Evolutionary conservation across 495 filamentous ascomycete genomes (phyloP), one percentile per base, ranked within the genome.

Genomic region (Schizothecium vesticola): DNA sequence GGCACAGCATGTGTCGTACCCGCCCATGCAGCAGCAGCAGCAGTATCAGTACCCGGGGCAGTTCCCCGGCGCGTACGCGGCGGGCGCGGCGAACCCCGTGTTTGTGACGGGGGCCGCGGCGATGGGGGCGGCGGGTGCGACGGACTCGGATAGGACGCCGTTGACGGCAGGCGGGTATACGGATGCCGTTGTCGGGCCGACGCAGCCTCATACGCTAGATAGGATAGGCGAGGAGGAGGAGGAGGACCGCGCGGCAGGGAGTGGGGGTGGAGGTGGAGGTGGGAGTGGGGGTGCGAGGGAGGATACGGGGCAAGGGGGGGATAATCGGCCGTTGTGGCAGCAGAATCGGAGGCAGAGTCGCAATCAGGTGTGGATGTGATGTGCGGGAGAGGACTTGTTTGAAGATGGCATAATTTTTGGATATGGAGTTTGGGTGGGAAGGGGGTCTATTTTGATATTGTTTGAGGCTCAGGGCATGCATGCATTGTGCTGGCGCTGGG

Each of bases 291-390:
- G 25, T 7, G 61, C 63, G 28, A 70, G 66, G 7, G 61, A 76
- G 12, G 67, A 74, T 28, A 71, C 5, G 5, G 33, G 33, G 3
- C 3, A 1, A 43, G 33, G 66, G 61, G 61, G 59, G 9, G 71
- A 73, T 61, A 60, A 72, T 28, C 23, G 71, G 28, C 82, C 81
- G 43, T 71, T 84, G 21, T 84, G 82, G 82, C 82, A 84, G 75
- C 82, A 84, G 75, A 81, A 82, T 61, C 67, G 82, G 63, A 77
- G 79, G 67, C 80, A 80, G 69, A 80, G 80, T 68, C 73, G 81
- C 56, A 82, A 82, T 67, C 59, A 80, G 63, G 80, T 82, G 78
- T 84, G 82, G 82, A 70, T 81, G 73, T 82, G 13, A 36, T 31
- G 3, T 3, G 5, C 2, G 12, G 33, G 71, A 80, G 56, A 5